These are phyloP conservation scores for Cryptococcus amylolentus DNA, from an alignment of 1,284 basidiomycete species.

Conservation along the genomic window DNA sequence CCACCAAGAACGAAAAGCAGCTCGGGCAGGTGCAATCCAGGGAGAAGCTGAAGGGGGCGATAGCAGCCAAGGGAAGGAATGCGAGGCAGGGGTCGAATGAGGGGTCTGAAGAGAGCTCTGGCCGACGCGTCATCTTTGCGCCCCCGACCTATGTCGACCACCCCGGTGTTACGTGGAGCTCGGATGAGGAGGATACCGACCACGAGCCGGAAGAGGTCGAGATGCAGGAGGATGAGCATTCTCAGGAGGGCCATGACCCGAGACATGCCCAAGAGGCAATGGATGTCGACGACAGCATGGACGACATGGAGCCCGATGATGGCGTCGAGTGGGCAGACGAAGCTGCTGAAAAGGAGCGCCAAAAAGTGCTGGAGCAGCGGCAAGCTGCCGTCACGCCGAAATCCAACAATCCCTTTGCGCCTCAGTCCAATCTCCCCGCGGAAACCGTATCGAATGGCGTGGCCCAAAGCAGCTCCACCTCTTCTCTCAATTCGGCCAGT, in stretches of 20 bases:
- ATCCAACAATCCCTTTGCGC: conserved; percentile 33
- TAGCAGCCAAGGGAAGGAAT: conserved; percentile 29
- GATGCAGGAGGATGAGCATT: conserved; percentile 2
- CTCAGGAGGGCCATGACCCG: conserved; percentile 16
- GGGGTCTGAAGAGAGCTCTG: conserved; percentile 19
- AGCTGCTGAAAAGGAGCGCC: conserved; percentile 46
- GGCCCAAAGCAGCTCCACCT: conserved; percentile 9
- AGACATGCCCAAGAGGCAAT: conserved; percentile 26
- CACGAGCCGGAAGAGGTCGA: conserved; percentile 52
- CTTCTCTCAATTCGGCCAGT: conserved; percentile 19
- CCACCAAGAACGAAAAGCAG: conserved; percentile 32
- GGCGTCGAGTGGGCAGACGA: conserved; percentile 54
- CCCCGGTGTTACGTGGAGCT: conserved; percentile 59
- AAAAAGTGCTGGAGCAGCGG: conserved; percentile 22
- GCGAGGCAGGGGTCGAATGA: conserved; percentile 15
- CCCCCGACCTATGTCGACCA: conserved; percentile 55
- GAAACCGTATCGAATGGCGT: neutral
- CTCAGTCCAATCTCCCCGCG: neutral
- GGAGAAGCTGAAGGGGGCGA: conserved; percentile 32
- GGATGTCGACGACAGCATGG: conserved; percentile 11
- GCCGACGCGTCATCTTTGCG: conserved; percentile 50
- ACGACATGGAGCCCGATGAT: conserved; percentile 54
- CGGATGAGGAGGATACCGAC: conserved; percentile 65
- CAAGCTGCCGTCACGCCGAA: conserved; percentile 27
- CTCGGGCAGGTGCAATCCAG: conserved; percentile 25